Evolutionary conservation across 768 basidiomycete species (phyloP).

Genomic region (Tricholoma sp.): DNA sequence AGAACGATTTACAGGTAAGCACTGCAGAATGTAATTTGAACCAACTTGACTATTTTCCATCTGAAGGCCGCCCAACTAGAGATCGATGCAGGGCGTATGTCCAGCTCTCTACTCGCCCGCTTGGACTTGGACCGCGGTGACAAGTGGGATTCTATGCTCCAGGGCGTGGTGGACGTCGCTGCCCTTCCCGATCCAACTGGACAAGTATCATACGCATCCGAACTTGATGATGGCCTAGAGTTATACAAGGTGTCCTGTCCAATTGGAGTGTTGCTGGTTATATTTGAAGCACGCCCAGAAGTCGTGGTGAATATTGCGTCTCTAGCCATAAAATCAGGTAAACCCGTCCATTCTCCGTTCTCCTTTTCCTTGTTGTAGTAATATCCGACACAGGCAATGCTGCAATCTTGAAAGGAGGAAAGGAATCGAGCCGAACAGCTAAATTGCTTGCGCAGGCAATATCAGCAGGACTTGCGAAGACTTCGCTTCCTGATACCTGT

Average conservation of each 20-base stretch:
- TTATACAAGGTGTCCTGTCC: conserved; percentile 94
- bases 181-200: conserved; percentile 84
- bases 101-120: conserved; percentile 76
- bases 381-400: conserved; percentile 67
- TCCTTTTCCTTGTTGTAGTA: neutral
- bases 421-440: conserved; percentile 85
- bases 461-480: conserved; percentile 65
- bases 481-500: conserved; percentile 70
- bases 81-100: conserved; percentile 81
- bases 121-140: conserved; percentile 74
- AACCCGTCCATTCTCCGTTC: conserved; percentile 14
- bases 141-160: conserved; percentile 94
- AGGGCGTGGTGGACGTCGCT: conserved; percentile 86
- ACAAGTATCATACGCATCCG: conserved; percentile 79
- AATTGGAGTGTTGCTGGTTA: conserved; percentile 92
- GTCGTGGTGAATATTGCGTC: conserved; percentile 97
- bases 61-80: conserved; percentile 68
- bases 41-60: conserved; percentile 1
- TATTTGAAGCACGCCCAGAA: conserved; percentile 96
- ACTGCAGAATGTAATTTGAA: neutral
- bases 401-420: conserved; percentile 96
- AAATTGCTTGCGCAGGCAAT: conserved; percentile 75
- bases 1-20: conserved; percentile 69
- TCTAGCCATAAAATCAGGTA: conserved; percentile 94
- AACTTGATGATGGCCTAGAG: conserved; percentile 82